phyloP scores from a whole-genome alignment of 306 rosid genomes.

The Comarum palustre region DNA sequence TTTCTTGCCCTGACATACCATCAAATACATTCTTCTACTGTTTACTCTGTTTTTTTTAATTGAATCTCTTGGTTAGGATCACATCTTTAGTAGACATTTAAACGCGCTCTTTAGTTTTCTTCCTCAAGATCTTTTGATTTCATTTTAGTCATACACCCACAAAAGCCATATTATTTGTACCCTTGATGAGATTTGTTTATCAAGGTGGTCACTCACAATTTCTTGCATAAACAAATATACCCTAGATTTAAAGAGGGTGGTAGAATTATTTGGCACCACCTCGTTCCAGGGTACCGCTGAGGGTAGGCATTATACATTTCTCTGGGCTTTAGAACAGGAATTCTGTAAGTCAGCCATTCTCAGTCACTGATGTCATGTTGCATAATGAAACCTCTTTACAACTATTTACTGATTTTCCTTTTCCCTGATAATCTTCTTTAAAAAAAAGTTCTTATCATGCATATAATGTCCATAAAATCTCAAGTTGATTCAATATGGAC shows the following conservation, averaged over 20 bases:
- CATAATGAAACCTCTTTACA: neutral
- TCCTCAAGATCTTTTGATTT: neutral
- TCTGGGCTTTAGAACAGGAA: neutral
- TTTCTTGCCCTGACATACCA: neutral
- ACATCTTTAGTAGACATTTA: neutral
- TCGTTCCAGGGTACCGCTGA: neutral
- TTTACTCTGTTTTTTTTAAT: neutral
- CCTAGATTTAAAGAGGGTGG: neutral
- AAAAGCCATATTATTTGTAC: neutral
- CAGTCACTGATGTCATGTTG: neutral
- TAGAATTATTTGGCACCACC: neutral
- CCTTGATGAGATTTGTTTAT: neutral
- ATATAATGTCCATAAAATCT: neutral
- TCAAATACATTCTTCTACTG: neutral
- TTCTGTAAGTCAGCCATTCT: neutral
- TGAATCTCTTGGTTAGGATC: constrained; percentile 5
- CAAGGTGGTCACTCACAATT: neutral
- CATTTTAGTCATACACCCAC: neutral
- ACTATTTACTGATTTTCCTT: neutral
- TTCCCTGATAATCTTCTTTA: neutral
- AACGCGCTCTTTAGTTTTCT: neutral
- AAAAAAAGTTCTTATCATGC: neutral
- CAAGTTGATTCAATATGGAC: neutral
- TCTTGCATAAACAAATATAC: neutral
- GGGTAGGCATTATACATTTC: neutral